phyloP scores from a whole-genome alignment of 108 stramenopile species.

The Cyclotella kingstonii region DNA sequence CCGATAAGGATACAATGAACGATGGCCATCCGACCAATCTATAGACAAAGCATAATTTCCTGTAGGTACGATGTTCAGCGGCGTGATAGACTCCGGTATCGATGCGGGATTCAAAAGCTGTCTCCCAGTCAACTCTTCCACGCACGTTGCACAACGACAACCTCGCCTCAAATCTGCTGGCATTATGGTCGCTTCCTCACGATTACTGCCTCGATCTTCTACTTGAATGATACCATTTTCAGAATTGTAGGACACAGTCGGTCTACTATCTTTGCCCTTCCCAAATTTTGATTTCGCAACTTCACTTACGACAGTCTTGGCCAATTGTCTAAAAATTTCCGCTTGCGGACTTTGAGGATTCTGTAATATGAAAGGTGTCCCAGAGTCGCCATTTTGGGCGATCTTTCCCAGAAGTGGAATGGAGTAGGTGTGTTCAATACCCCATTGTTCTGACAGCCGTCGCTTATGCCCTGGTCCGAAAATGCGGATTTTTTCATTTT shows the following conservation, averaged over 20 bases:
- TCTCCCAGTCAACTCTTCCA: slow-evolving; percentile 90
- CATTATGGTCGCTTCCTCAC: slow-evolving; percentile 30
- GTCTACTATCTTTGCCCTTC: slow-evolving; percentile 27
- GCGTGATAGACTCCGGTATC: slow-evolving; percentile 61
- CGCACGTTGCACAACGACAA: slow-evolving; percentile 88
- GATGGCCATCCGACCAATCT: slow-evolving; percentile 90
- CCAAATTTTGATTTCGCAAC: slow-evolving; percentile 74
- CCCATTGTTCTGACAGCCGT: slow-evolving; percentile 79
- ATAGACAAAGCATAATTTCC: slow-evolving; percentile 90
- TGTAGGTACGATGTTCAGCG: slow-evolving; percentile 59
- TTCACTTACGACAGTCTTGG: slow-evolving; percentile 65
- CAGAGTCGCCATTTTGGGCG: slow-evolving; percentile 79
- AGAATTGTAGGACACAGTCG: slow-evolving; percentile 45
- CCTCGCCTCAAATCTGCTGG: slow-evolving; percentile 66
- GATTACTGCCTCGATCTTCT: slow-evolving; percentile 21
- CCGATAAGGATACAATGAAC: slow-evolving; percentile 81
- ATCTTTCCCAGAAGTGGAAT: slow-evolving; percentile 76
- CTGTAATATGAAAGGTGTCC: slow-evolving; percentile 70
- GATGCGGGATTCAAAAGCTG: slow-evolving; percentile 66
- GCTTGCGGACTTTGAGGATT: slow-evolving; percentile 71
- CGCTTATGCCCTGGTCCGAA: slow-evolving; percentile 80
- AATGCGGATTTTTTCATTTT: slow-evolving; percentile 54
- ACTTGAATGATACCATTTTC: slow-evolving; percentile 47
- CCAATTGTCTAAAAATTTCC: slow-evolving; percentile 61
- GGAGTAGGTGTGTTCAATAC: slow-evolving; percentile 79